These are phyloP conservation scores for Claviceps sp. DNA, from an alignment of 2,329 filamentous ascomycete species.

Conservation along the genomic window DNA sequence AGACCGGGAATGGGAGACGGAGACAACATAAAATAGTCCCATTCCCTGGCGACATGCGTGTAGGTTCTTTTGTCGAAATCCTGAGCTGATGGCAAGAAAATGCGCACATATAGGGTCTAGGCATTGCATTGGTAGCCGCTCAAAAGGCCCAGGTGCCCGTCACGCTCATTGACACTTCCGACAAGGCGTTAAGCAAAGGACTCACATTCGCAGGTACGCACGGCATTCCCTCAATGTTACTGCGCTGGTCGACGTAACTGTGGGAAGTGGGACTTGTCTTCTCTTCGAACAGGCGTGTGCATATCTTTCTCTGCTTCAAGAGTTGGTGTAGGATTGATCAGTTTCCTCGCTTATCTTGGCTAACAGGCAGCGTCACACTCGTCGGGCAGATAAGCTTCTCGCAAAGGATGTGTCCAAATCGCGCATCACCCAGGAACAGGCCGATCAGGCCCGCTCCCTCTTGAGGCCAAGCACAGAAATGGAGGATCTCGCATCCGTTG, in stretches of 20 bases:
- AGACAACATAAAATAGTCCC: background rate
- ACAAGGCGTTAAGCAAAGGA: conserved; percentile 77
- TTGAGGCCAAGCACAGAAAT: conserved; percentile 60
- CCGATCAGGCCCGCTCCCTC: conserved; percentile 56
- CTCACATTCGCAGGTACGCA: conserved; percentile 67
- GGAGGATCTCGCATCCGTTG: conserved; percentile 65
- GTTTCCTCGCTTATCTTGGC: background rate
- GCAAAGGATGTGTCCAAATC: conserved; percentile 86
- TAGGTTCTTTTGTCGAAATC: background rate
- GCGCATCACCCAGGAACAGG: conserved; percentile 68
- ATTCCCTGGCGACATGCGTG: background rate
- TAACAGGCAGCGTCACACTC: background rate
- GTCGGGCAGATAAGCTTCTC: conserved; percentile 66
- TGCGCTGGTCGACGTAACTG: background rate
- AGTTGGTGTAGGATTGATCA: background rate
- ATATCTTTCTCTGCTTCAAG: background rate
- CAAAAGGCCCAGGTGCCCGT: conserved; percentile 74
- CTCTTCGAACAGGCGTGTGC: background rate
- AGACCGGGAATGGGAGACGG: background rate
- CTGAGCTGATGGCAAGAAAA: background rate
- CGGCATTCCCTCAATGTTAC: background rate
- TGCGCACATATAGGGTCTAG: conserved; percentile 54
- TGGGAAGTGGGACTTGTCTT: background rate
- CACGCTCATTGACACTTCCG: conserved; percentile 69
- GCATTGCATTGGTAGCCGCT: conserved; percentile 89